phyloP scores from a whole-genome alignment of 257 asterid species.

The Mitragyna speciosa region DNA sequence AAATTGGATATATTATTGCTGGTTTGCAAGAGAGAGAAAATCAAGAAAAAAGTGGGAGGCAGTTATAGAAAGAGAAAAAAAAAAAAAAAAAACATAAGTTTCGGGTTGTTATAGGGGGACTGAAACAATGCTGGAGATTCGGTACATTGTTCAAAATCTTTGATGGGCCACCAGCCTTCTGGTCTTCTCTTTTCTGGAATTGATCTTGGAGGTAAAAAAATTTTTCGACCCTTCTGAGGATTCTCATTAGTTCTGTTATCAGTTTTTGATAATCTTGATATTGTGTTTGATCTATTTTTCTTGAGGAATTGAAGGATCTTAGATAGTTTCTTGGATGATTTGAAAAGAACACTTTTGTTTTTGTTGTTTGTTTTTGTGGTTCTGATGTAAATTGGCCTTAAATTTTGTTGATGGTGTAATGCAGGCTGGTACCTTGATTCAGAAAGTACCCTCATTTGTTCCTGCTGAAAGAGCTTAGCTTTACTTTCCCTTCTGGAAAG shows the following conservation, averaged over 20 bases:
- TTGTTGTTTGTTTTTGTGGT: constrained; percentile 21
- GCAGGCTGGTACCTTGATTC: constrained; percentile 62
- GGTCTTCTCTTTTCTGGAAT: constrained; percentile 54
- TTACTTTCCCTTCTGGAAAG: constrained; percentile 65
- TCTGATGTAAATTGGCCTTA: constrained; percentile 34
- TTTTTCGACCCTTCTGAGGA: not conserved
- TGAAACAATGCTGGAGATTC: constrained; percentile 51
- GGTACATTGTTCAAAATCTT: constrained; percentile 50
- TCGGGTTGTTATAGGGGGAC: constrained; percentile 29
- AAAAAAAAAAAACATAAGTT: constrained; percentile 42
- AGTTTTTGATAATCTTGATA: not conserved
- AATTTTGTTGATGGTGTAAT: constrained; percentile 19
- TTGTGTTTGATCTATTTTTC: not conserved
- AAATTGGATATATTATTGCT: not conserved
- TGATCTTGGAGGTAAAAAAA: constrained; percentile 59
- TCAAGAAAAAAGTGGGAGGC: constrained; percentile 31
- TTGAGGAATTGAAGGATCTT: not conserved
- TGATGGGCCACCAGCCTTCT: constrained; percentile 59
- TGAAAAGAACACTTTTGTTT: constrained; percentile 13
- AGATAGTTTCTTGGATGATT: constrained; percentile 4
- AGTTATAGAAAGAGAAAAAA: constrained; percentile 36
- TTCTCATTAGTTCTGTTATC: not conserved
- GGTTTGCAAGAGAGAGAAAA: not conserved
- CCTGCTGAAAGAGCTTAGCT: constrained; percentile 41
- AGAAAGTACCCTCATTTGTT: constrained; percentile 33